phyloP scores from a whole-genome alignment of 108 stramenopile genomes.

The Schizochytrium sp. region DNA sequence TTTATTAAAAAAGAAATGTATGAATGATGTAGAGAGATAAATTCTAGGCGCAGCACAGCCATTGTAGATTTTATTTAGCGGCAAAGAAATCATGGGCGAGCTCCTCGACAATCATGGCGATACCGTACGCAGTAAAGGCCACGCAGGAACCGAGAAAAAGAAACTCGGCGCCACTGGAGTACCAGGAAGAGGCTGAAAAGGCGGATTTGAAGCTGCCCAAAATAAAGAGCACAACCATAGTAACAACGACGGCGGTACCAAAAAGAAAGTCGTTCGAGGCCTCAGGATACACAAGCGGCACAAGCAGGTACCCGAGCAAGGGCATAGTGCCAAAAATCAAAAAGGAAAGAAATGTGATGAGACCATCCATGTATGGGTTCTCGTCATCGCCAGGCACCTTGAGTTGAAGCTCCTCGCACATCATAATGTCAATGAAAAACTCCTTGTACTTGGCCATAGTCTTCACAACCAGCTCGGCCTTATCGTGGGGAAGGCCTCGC shows the following conservation, averaged over 20 bases:
- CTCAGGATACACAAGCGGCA: neutral
- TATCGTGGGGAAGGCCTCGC: constrained; percentile 26
- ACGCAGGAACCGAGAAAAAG: constrained; percentile 62
- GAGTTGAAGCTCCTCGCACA: constrained; percentile 63
- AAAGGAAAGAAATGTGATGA: constrained; percentile 66
- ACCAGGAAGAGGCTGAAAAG: constrained; percentile 35
- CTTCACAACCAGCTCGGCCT: constrained; percentile 53
- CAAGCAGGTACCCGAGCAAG: constrained; percentile 52
- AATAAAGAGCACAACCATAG: constrained; percentile 63
- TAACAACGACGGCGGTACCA: constrained; percentile 20
- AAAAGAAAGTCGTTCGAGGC: constrained; percentile 26
- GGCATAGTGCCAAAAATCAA: constrained; percentile 65
- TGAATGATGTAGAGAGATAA: no score
- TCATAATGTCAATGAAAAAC: constrained; percentile 65
- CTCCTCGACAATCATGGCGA: constrained; percentile 59
- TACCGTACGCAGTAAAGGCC: constrained; percentile 61
- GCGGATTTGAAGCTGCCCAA: constrained; percentile 59
- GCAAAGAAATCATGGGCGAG: constrained; percentile 18
- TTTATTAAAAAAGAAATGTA: no score
- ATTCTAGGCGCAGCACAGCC: no score
- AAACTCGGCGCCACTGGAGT: constrained; percentile 51
- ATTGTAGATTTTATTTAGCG: no score
- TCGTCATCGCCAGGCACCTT: constrained; percentile 56
- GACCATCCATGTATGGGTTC: constrained; percentile 61
- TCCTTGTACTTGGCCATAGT: constrained; percentile 65